phyloP scores from a whole-genome alignment of 1,139 yeast genomes.

The Kodamaea sp. region DNA sequence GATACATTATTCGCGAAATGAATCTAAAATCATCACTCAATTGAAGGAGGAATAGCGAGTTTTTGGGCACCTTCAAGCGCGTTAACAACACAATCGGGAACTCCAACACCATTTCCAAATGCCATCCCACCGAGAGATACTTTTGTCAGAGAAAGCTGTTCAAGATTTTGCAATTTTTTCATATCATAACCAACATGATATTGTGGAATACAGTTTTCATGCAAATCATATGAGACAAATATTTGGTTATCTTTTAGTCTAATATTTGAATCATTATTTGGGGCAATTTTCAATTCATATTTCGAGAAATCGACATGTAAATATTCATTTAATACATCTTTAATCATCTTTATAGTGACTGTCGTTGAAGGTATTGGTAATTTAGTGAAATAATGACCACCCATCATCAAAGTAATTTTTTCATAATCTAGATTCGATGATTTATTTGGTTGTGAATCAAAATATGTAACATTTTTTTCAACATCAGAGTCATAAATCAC shows the following conservation, averaged over 20 bases:
- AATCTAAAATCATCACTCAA: conserved; percentile 22
- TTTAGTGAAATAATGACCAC: conserved; percentile 60
- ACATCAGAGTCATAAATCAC: conserved; percentile 88
- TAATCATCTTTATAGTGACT: conserved; percentile 43
- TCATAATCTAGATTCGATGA: conserved; percentile 34
- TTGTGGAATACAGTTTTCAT: conserved; percentile 73
- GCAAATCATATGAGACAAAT: conserved; percentile 34
- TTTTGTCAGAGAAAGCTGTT: conserved; percentile 32
- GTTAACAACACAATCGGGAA: conserved; percentile 78
- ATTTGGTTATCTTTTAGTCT: conserved; percentile 29
- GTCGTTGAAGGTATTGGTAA: conserved; percentile 43
- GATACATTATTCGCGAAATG: conserved; percentile 45
- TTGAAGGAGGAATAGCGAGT: conserved; percentile 1
- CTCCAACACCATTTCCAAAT: conserved; percentile 80
- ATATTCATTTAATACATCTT: conserved; percentile 46
- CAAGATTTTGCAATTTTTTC: conserved; percentile 35
- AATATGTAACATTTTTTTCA: conserved; percentile 43
- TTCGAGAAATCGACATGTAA: conserved; percentile 44
- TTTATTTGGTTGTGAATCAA: neutral
- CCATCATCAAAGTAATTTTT: conserved; percentile 84
- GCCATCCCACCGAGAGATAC: conserved; percentile 78
- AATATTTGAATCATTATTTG: conserved; percentile 24
- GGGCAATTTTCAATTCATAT: conserved; percentile 20
- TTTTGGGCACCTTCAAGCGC: conserved; percentile 54
- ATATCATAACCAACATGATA: conserved; percentile 69